Conservation (phyloP, 164 flowering plant genomes). For the Hamamelis virginiana region DNA sequence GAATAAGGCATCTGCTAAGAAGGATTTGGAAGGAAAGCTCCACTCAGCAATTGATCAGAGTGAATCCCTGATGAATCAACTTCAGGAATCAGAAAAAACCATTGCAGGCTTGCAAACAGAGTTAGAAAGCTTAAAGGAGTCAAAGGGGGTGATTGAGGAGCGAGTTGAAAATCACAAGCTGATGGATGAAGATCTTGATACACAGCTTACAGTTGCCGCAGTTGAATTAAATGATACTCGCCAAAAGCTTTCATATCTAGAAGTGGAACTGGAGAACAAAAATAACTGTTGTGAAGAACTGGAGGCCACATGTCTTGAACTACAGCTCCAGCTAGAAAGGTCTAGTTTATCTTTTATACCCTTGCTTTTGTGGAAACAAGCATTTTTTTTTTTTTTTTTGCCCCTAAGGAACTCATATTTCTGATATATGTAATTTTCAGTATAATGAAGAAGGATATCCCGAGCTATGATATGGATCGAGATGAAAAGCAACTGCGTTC, state of each 20-base stretch:
- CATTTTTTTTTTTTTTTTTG: background rate
- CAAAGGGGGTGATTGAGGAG: conserved; percentile 23
- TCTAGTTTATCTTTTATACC: background rate
- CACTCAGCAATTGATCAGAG: conserved; percentile 16
- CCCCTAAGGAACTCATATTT: background rate
- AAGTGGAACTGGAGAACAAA: conserved; percentile 29
- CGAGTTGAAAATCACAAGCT: conserved; percentile 24
- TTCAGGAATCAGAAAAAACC: conserved; percentile 23
- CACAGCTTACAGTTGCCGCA: conserved; percentile 30
- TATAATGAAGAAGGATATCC: conserved; percentile 18
- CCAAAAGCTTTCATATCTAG: conserved; percentile 19
- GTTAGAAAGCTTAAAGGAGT: conserved; percentile 17
- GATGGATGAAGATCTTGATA: conserved; percentile 28
- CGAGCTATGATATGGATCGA: conserved; percentile 6
- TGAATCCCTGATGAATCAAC: conserved; percentile 16
- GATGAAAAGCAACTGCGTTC: conserved; percentile 28
- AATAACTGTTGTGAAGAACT: conserved; percentile 29
- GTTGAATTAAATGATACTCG: conserved; percentile 26
- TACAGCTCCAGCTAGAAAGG: conserved; percentile 42
- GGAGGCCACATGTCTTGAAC: conserved; percentile 31
- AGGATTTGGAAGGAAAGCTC: conserved; percentile 18
- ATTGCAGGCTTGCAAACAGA: conserved; percentile 28
- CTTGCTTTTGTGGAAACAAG: background rate
- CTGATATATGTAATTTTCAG: conserved; percentile 17
- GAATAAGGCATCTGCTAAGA: conserved; percentile 21